phyloP scores from a whole-genome alignment of 192 early-diverging fungal species.

The Linnemannia hyalina region DNA sequence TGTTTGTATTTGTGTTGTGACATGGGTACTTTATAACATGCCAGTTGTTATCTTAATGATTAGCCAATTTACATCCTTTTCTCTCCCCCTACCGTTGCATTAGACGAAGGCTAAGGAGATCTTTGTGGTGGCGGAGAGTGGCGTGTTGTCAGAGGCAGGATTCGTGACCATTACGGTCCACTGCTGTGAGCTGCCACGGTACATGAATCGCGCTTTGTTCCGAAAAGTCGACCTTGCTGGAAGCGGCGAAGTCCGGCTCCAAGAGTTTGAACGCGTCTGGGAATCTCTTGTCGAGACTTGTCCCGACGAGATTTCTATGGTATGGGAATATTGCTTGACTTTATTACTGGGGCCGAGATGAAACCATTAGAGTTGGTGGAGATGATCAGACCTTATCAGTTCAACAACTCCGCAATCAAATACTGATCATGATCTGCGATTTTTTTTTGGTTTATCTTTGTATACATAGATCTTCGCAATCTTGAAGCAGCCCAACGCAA shows the following conservation, averaged over 20 bases:
- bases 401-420: no score
- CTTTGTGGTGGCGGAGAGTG: constrained; percentile 35
- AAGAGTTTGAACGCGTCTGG: constrained; percentile 51
- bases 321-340: constrained; percentile 16
- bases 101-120: constrained; percentile 47
- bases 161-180: constrained; percentile 63
- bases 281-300: constrained; percentile 36
- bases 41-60: neutral
- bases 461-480: constrained; percentile 67
- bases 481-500: constrained; percentile 60
- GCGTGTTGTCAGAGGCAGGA: constrained; percentile 50
- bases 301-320: constrained; percentile 58
- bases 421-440: neutral
- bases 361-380: constrained; percentile 1
- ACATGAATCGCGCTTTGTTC: constrained; percentile 78
- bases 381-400: constrained; percentile 8
- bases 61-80: neutral
- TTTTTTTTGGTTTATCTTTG: neutral
- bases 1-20: no score
- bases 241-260: constrained; percentile 26
- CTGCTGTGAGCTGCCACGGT: constrained; percentile 74
- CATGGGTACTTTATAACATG: neutral
- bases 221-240: constrained; percentile 47
- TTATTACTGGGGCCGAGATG: constrained; percentile 18
- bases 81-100: neutral